These are phyloP conservation scores for Lasiosphaeria hispida DNA, from an alignment of 495 filamentous ascomycete genomes.

Conservation along the genomic window DNA sequence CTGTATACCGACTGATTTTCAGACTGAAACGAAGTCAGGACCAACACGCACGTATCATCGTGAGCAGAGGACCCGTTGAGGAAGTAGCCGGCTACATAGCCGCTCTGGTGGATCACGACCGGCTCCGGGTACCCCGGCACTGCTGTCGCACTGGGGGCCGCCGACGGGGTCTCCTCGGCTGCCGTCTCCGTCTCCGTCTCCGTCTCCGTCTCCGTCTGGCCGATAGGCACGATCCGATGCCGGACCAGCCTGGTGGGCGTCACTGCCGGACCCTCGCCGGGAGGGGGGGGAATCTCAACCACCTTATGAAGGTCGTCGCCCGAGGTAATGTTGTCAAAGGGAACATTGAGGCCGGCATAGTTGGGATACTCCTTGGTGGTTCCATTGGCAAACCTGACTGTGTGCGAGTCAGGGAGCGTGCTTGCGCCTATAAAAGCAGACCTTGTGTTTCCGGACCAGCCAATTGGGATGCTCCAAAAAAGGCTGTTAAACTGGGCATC, in stretches of 20 bases:
- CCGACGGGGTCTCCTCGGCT: no score
- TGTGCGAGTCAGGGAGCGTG: constrained; percentile 12
- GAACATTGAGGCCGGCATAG: no score
- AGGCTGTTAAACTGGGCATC: constrained; percentile 27
- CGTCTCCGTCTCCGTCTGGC: no score
- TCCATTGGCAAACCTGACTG: constrained; percentile 18
- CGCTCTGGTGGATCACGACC: constrained; percentile 6
- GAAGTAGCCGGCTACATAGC: constrained; percentile 31
- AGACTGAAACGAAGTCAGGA: constrained; percentile 15
- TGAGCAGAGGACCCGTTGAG: constrained; percentile 32
- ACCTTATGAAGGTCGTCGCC: no score
- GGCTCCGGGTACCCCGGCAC: background rate
- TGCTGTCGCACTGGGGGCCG: background rate
- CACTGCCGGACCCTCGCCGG: no score
- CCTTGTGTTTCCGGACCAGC: no score
- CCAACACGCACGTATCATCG: constrained; percentile 30
- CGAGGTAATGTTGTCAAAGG: no score
- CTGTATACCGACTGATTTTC: no score
- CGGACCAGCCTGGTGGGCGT: no score
- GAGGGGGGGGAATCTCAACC: no score
- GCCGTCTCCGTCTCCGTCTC: no score
- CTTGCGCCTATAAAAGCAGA: background rate
- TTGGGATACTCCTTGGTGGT: constrained; percentile 9
- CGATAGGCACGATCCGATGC: no score
- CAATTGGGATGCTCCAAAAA: constrained; percentile 3